These are phyloP conservation scores for Tephrocybe rancida DNA, from an alignment of 768 basidiomycete species.

Conservation along the genomic window DNA sequence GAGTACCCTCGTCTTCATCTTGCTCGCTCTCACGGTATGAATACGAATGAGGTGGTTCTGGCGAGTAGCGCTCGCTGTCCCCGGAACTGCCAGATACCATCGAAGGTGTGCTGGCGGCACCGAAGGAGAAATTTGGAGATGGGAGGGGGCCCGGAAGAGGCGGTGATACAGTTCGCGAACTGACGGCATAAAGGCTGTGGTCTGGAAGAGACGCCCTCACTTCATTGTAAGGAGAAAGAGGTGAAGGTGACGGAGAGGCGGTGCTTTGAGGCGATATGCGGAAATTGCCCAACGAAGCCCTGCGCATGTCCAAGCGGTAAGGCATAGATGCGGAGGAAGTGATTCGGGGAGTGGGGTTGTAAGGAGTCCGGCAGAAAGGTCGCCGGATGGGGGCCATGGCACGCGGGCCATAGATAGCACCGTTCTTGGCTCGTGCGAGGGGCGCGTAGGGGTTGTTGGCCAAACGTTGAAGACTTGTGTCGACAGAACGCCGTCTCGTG, in stretches of 20 bases:
- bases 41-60: constrained; percentile 49
- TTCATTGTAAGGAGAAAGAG: constrained; percentile 42
- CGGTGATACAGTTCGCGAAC: constrained; percentile 45
- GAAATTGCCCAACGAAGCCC: constrained; percentile 43
- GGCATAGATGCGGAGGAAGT: constrained; percentile 30
- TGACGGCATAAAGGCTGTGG: constrained; percentile 48
- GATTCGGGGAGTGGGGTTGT: constrained; percentile 27
- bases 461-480: constrained; percentile 52
- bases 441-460: constrained; percentile 50
- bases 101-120: constrained; percentile 54
- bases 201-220: constrained; percentile 52
- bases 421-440: constrained; percentile 56
- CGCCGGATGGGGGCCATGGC: constrained; percentile 35
- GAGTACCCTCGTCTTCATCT: constrained; percentile 53
- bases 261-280: constrained; percentile 35
- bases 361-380: constrained; percentile 30
- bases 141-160: constrained; percentile 62
- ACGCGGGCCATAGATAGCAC: constrained; percentile 41
- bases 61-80: constrained; percentile 57
- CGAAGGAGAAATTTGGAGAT: constrained; percentile 64
- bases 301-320: constrained; percentile 39
- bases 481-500: constrained; percentile 45
- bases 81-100: constrained; percentile 51
- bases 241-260: constrained; percentile 44
- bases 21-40: constrained; percentile 49